Conservation (phyloP, 176 grass and related monocot species). For the Phoenix roebelenii region DNA sequence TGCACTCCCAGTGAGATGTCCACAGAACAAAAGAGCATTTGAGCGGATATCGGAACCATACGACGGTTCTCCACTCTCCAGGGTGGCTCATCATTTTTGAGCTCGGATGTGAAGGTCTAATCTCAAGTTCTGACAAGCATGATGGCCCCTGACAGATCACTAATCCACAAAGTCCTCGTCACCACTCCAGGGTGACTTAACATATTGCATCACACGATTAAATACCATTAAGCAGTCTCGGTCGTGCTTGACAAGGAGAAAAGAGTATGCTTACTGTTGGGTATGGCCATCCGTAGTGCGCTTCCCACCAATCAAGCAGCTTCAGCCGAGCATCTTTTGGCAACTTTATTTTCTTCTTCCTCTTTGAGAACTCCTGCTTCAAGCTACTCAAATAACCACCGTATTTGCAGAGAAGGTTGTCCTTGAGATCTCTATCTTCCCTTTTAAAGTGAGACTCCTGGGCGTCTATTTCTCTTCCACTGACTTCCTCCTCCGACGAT, state of each 20-base stretch:
- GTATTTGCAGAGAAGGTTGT: conserved; percentile 1
- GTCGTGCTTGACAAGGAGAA: too few species aligned
- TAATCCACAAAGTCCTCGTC: too few species aligned
- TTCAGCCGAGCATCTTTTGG: conserved; percentile 4
- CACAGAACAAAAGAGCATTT: too few species aligned
- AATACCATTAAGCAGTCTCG: neutral
- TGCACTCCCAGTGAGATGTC: too few species aligned
- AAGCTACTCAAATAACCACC: neutral
- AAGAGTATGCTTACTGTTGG: neutral
- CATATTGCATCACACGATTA: neutral
- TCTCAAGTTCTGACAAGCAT: neutral
- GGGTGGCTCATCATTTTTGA: too few species aligned
- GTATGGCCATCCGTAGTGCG: conserved; percentile 5
- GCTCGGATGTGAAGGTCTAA: too few species aligned
- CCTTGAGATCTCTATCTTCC: conserved; percentile 3
- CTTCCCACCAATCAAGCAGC: conserved; percentile 2
- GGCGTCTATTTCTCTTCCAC: neutral
- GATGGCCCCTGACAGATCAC: too few species aligned
- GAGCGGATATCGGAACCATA: too few species aligned
- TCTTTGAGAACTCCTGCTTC: conserved; percentile 9
- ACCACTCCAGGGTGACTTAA: neutral
- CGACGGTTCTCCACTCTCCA: too few species aligned
- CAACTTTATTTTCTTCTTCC: conserved; percentile 1
- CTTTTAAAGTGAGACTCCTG: neutral
- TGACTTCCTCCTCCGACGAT: neutral